A percentile compares a stretch with the other conserved stretches of the same genome.
Conservation (phyloP, 2,329 filamentous ascomycete genomes). For the Penicillium freii region DNA sequence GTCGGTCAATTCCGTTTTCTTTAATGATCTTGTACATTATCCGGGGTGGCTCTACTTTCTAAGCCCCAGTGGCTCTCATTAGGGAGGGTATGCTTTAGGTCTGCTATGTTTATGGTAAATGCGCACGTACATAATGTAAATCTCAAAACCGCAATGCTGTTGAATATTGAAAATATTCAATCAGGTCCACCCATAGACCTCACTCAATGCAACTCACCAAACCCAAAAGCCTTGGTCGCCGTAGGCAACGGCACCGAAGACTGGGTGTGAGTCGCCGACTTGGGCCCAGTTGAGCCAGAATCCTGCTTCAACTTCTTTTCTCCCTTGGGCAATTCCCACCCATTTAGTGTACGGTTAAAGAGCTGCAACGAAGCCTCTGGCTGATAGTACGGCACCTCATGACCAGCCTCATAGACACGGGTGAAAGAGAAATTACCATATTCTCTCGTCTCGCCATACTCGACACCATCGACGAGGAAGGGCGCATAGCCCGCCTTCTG, state of each 20-base stretch:
- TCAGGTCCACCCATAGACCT: neutral
- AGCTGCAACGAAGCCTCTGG: slow-evolving; percentile 59
- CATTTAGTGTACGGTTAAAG: slow-evolving; percentile 60
- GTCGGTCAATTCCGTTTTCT: neutral
- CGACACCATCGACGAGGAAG: slow-evolving; percentile 63
- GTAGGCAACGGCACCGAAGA: slow-evolving; percentile 37
- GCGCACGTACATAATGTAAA: neutral
- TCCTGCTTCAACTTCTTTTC: slow-evolving; percentile 30
- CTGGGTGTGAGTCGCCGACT: slow-evolving; percentile 48
- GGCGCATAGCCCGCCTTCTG: slow-evolving; percentile 67
- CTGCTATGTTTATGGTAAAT: neutral
- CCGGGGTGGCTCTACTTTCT: neutral
- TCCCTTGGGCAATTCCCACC: slow-evolving; percentile 57
- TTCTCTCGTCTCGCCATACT: slow-evolving; percentile 71
- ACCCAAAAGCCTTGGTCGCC: neutral
- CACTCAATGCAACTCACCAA: no score
- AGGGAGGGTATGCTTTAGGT: neutral
- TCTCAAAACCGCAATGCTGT: neutral
- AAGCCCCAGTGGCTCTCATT: neutral
- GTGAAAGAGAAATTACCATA: slow-evolving; percentile 71
- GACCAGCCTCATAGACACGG: slow-evolving; percentile 65
- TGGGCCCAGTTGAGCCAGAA: slow-evolving; percentile 43
- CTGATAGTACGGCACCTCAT: slow-evolving; percentile 59
- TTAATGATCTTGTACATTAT: slow-evolving; percentile 8
- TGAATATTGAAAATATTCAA: neutral